Conservation (phyloP, 352 stramenopile genomes). For the Phytophthora tentaculata region DNA sequence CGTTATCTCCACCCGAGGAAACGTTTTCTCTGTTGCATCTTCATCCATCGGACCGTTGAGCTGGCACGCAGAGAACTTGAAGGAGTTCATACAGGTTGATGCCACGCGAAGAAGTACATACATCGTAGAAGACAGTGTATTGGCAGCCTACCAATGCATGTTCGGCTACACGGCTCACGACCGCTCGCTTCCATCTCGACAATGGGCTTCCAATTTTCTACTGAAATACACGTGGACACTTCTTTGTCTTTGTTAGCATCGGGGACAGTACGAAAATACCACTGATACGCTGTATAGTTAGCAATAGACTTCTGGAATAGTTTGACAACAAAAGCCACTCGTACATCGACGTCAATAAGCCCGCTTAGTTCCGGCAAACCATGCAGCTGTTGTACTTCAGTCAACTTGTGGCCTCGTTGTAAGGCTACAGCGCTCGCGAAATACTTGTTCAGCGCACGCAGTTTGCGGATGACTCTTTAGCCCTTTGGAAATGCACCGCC, state of each 20-base stretch:
- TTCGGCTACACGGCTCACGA: neutral
- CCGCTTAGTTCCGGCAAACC: neutral
- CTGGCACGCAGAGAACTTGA: neutral
- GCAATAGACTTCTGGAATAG: neutral
- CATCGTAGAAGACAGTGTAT: neutral
- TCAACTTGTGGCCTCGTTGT: neutral
- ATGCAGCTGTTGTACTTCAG: neutral
- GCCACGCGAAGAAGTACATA: neutral
- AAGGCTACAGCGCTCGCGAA: neutral
- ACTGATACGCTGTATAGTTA: neutral
- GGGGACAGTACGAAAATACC: neutral
- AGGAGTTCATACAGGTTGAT: neutral
- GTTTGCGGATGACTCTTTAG: neutral
- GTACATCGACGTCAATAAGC: neutral
- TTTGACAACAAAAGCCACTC: neutral
- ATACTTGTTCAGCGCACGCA: neutral
- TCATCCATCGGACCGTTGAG: neutral
- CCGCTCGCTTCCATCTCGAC: neutral
- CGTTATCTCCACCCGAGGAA: neutral
- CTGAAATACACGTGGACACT: neutral
- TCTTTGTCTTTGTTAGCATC: neutral
- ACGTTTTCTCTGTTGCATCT: neutral
- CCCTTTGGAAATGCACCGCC: neutral
- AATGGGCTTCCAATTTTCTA: neutral
- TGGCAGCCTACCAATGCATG: neutral